These are phyloP conservation scores for Microsporum ferrugineum DNA, from an alignment of 2,329 filamentous ascomycete genomes.

Conservation along the genomic window DNA sequence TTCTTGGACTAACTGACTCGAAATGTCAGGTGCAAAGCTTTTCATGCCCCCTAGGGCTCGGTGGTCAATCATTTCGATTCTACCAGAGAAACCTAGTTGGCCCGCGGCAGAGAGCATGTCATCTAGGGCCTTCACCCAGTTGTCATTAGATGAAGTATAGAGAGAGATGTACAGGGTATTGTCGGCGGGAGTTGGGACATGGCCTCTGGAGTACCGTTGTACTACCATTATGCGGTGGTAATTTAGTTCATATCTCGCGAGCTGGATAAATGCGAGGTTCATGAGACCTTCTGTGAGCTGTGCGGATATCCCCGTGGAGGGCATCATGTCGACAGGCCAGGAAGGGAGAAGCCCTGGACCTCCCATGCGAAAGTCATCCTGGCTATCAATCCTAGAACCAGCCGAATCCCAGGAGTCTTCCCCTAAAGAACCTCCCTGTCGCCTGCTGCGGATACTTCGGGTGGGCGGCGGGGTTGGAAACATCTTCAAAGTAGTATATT, in stretches of 20 bases:
- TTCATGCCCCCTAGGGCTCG: neutral
- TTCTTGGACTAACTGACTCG: neutral
- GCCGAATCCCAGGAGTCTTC: neutral
- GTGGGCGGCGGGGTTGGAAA: neutral
- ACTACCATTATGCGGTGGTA: neutral
- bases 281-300: neutral
- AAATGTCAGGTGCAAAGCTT: neutral
- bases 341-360: conserved; percentile 1
- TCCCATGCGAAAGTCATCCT: neutral
- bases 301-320: neutral
- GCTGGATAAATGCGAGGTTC: neutral
- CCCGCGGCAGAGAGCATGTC: neutral
- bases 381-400: neutral
- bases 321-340: neutral
- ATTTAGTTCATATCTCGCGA: neutral
- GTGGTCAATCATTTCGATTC: conserved; percentile 2
- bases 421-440: neutral
- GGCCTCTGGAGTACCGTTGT: neutral
- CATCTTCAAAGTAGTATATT: neutral
- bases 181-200: neutral
- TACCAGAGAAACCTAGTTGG: neutral
- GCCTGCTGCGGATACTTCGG: neutral
- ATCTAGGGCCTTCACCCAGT: neutral
- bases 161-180: conserved; percentile 4
- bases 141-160: neutral